Conservation (phyloP, 2,329 filamentous ascomycete genomes). For the Pyrenophora tritici-repentis region DNA sequence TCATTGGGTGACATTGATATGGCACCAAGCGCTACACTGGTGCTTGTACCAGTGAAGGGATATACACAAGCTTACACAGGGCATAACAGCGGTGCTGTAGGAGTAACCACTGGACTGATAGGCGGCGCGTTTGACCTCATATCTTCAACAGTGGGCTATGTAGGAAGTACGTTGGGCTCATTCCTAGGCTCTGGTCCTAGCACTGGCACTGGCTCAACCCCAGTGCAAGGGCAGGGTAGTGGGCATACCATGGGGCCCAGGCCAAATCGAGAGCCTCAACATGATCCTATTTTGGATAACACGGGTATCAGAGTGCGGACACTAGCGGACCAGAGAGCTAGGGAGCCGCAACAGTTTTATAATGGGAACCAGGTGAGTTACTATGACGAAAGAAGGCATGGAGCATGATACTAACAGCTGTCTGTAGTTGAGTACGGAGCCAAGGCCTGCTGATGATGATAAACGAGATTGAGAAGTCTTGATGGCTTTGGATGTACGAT, state of each 20-base stretch:
- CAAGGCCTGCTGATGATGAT: slow-evolving; percentile 6
- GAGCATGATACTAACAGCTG: not conserved
- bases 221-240: slow-evolving; percentile 9
- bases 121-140: slow-evolving; percentile 43
- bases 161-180: slow-evolving; percentile 40
- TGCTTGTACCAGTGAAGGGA: slow-evolving; percentile 73
- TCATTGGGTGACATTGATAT: slow-evolving; percentile 72
- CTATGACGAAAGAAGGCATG: not conserved
- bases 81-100: slow-evolving; percentile 35
- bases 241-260: slow-evolving; percentile 17
- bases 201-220: slow-evolving; percentile 6
- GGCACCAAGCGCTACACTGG: slow-evolving; percentile 78
- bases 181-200: slow-evolving; percentile 29
- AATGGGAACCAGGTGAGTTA: slow-evolving; percentile 85
- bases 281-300: slow-evolving; percentile 19
- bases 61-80: slow-evolving; percentile 64
- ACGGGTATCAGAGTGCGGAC: slow-evolving; percentile 49
- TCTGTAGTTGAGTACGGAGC: slow-evolving; percentile 11
- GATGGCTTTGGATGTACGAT: not conserved
- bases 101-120: slow-evolving; percentile 39
- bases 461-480: slow-evolving; percentile 5
- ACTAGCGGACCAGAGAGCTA: slow-evolving; percentile 54
- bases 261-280: slow-evolving; percentile 12
- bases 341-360: slow-evolving; percentile 72
- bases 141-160: slow-evolving; percentile 41